phyloP scores from a whole-genome alignment of 2,329 filamentous ascomycete species.

The Akanthomyces dipterigenus region DNA sequence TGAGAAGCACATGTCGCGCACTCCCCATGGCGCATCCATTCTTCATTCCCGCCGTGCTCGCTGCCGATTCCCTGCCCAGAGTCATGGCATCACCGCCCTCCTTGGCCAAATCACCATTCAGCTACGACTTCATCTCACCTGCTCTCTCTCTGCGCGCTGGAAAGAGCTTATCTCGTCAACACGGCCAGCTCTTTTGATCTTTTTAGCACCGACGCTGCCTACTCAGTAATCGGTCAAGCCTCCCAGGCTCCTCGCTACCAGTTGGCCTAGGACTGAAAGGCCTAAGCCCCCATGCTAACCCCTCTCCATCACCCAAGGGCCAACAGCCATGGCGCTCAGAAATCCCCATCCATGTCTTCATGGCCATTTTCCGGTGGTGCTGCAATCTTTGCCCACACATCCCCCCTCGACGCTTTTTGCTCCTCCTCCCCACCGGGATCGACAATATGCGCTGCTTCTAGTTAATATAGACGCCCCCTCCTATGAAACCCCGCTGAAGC shows the following conservation, averaged over 20 bases:
- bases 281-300: background rate
- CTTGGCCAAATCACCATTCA: background rate
- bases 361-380: background rate
- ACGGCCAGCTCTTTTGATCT: too few species aligned
- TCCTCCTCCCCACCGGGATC: background rate
- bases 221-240: too few species aligned
- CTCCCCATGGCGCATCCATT: too few species aligned
- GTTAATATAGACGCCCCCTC: background rate
- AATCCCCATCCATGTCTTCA: background rate
- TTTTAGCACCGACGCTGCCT: too few species aligned
- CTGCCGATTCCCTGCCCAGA: too few species aligned
- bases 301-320: constrained; percentile 4
- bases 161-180: too few species aligned
- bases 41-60: too few species aligned
- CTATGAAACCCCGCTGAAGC: constrained; percentile 1
- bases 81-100: background rate
- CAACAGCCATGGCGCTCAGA: constrained; percentile 3
- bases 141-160: too few species aligned
- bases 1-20: too few species aligned
- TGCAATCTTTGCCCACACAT: background rate
- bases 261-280: background rate
- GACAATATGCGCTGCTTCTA: background rate
- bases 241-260: background rate
- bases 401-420: background rate
- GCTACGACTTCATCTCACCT: background rate